These are phyloP conservation scores for Neonectria sp. DNA, from an alignment of 2,329 filamentous ascomycete genomes.

Conservation along the genomic window DNA sequence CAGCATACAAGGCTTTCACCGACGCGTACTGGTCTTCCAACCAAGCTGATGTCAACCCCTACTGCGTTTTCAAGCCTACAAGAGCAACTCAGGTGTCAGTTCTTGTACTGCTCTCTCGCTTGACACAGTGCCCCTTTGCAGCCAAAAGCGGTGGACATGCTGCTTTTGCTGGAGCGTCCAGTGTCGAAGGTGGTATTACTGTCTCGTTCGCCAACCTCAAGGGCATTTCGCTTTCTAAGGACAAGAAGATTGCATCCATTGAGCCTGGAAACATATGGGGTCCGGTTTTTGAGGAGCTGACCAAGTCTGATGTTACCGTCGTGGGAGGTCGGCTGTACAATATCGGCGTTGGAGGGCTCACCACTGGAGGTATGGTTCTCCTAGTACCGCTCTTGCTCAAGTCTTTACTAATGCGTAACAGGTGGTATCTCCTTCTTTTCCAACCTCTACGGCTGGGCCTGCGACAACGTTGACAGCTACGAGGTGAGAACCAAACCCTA, in stretches of 20 bases:
- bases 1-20: conserved; percentile 17
- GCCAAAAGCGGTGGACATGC: conserved; percentile 63
- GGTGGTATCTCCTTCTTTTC: conserved; percentile 62
- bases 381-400: neutral
- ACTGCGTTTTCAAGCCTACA: conserved; percentile 35
- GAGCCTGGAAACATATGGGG: conserved; percentile 58
- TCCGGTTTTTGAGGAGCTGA: conserved; percentile 55
- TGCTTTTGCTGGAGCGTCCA: conserved; percentile 57
- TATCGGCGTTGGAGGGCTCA: conserved; percentile 59
- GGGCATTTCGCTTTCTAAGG: conserved; percentile 46
- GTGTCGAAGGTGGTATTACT: conserved; percentile 52
- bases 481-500: conserved; percentile 15
- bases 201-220: conserved; percentile 57
- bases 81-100: conserved; percentile 19
- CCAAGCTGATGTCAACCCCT: conserved; percentile 27
- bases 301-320: conserved; percentile 51
- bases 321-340: conserved; percentile 56
- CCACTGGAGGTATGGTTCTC: conserved; percentile 50
- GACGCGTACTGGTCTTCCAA: conserved; percentile 30
- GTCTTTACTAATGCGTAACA: neutral
- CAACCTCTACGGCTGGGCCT: conserved; percentile 56
- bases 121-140: conserved; percentile 46
- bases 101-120: conserved; percentile 23
- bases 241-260: conserved; percentile 51
- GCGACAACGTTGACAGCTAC: conserved; percentile 56